phyloP scores from a whole-genome alignment of 2,329 filamentous ascomycete species.

The Dactylellina parvicollis region DNA sequence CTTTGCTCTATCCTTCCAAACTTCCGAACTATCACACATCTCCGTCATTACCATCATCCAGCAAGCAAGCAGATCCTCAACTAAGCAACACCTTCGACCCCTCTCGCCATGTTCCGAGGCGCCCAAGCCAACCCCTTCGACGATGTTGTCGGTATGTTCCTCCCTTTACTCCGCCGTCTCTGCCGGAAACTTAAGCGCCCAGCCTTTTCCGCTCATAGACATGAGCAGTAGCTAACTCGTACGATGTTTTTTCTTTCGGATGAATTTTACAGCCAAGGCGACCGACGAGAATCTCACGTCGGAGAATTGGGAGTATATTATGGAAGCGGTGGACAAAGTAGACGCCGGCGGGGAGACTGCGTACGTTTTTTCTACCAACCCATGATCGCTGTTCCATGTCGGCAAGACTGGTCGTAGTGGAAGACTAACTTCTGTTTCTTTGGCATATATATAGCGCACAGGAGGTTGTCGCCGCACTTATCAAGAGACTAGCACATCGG shows the following conservation, averaged over 20 bases:
- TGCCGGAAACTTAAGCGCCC: constrained; percentile 1
- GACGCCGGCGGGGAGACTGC: constrained; percentile 62
- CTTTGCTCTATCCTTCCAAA: constrained; percentile 5
- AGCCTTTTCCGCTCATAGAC: background rate
- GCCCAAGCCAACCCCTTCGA: constrained; percentile 46
- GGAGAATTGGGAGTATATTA: constrained; percentile 74
- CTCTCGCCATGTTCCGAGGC: constrained; percentile 50
- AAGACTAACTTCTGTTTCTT: constrained; percentile 29
- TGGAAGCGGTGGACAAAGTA: constrained; percentile 63
- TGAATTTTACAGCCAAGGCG: constrained; percentile 71
- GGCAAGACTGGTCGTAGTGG: background rate
- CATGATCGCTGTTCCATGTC: background rate
- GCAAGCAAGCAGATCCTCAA: background rate
- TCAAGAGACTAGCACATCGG: constrained; percentile 88
- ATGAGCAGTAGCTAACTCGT: constrained; percentile 1
- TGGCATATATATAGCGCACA: constrained; percentile 67
- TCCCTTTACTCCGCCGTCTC: constrained; percentile 5
- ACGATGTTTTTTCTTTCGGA: constrained; percentile 5
- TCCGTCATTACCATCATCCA: background rate
- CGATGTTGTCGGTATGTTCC: constrained; percentile 50
- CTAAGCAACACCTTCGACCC: background rate
- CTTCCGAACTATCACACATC: background rate
- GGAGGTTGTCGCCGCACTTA: constrained; percentile 87
- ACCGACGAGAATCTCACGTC: constrained; percentile 97
- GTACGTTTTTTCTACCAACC: constrained; percentile 49